A percentile compares a stretch with the other conserved stretches of the same genome.
These are phyloP conservation scores for Tylopilus sp. DNA, from an alignment of 768 basidiomycete species.

Conservation along the genomic window DNA sequence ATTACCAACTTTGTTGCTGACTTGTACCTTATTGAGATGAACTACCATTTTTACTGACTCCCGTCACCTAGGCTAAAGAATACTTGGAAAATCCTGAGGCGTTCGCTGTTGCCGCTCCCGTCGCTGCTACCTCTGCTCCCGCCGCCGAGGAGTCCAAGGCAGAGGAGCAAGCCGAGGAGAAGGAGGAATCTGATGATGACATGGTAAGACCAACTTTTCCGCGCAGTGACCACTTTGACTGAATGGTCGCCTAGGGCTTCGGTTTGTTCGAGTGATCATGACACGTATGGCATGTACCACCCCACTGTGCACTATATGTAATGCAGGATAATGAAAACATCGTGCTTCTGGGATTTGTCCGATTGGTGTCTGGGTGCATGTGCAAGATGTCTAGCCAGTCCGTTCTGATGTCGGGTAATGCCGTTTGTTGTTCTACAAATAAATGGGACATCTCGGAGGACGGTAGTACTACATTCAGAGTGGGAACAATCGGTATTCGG, in stretches of 20 bases:
- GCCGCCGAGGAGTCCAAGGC: constrained; percentile 57
- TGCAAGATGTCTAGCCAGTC: neutral
- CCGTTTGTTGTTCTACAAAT: neutral
- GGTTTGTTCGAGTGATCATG: constrained; percentile 79
- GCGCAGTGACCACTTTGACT: neutral
- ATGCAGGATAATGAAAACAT: constrained; percentile 16
- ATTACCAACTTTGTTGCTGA: constrained; percentile 29
- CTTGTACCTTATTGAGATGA: constrained; percentile 2
- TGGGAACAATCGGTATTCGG: neutral
- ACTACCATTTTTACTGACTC: constrained; percentile 2
- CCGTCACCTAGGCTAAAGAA: constrained; percentile 72
- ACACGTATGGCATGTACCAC: constrained; percentile 15
- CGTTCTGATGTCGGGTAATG: neutral
- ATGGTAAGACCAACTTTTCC: constrained; percentile 53
- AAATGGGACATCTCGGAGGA: constrained; percentile 9
- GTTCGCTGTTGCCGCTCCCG: constrained; percentile 81
- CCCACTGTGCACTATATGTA: constrained; percentile 19
- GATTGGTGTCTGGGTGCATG: constrained; percentile 1
- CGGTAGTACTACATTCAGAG: too few relatives aligned
- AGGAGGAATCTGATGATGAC: constrained; percentile 85
- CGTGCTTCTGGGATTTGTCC: constrained; percentile 5
- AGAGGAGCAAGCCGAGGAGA: constrained; percentile 77
- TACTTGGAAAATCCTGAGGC: constrained; percentile 98
- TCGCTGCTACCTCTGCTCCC: constrained; percentile 50
- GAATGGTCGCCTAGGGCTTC: constrained; percentile 61